Base-by-base conservation (phyloP, 2,329 filamentous ascomycete species). In the Trichothecium sympodiale region DNA sequence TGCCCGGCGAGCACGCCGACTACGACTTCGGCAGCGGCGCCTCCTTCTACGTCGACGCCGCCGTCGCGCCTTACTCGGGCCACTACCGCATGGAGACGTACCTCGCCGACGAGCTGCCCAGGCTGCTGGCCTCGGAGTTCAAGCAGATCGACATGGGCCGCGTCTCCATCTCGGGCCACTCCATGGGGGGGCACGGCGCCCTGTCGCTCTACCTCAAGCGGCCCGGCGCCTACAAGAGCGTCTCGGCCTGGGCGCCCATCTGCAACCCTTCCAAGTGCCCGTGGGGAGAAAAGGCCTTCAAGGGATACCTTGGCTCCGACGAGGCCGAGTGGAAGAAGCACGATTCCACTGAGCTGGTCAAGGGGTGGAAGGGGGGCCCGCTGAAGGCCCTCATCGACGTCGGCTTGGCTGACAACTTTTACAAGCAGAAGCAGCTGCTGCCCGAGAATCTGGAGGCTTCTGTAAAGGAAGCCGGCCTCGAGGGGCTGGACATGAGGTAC, bases 81-180 rank as follows among this genome's bases (percentile, higher is more conserved):
- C 76, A 85, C 55, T 98, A 98, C 70, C 80, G 80, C 48, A 98
- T 98, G 91, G 87, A 96, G 68, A 77, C 72, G 43, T 98, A 98
- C 66, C 72, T 98, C 46, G 80, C 82, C n/a, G 60, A 73, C 36
- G 91, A 98, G 62, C 77, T 98, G n/a, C 89, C 88, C 1, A 63
- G 69, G 13, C 67, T 78, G 2, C 71, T 96, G 17, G 93, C 88
- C 59, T 59, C 60, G 20, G 69, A 74, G 17, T 94, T 87, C 61
- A 66, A 73, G 20, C 69, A 57, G 46, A 66, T 98, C 20, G 89
- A 96, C 57, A 52, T 59, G 1, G 60, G 51, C 18, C 71, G 80
- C 29, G 77, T 95, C 37, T 82, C 80, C 58, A 91, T 98, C 51
- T 85, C 84, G 29, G 91, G 91, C 5, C 91, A 98, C 65, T 88